Conservation (phyloP, 768 basidiomycete genomes). For the Auricularia sp. region DNA sequence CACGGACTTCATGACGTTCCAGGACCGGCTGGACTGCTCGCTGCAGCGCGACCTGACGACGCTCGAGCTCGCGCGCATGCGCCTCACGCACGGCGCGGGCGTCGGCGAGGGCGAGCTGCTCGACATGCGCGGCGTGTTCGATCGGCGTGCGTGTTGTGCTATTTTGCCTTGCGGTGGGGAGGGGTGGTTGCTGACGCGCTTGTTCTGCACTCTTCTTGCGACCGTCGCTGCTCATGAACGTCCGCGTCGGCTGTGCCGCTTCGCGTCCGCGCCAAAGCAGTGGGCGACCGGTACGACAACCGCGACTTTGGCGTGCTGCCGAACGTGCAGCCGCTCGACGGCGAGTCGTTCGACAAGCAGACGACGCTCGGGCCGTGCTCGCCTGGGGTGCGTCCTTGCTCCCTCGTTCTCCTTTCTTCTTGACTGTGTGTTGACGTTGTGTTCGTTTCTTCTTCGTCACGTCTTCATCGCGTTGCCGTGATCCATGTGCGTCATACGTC, state of each 20-base stretch:
- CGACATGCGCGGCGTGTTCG: constrained; percentile 74
- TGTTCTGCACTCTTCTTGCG: too few species aligned
- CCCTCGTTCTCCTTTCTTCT: too few species aligned
- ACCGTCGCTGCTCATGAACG: background rate
- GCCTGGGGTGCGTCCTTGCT: constrained; percentile 42
- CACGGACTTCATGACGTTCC: constrained; percentile 73
- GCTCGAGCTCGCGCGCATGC: constrained; percentile 79
- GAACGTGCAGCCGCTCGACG: constrained; percentile 58
- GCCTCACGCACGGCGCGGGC: constrained; percentile 61
- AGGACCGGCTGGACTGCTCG: constrained; percentile 73
- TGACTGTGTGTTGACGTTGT: too few species aligned
- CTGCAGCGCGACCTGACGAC: constrained; percentile 75
- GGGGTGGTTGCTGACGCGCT: background rate
- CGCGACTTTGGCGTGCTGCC: constrained; percentile 73
- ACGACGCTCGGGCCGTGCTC: constrained; percentile 53
- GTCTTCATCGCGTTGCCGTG: too few species aligned
- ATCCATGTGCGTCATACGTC: too few species aligned
- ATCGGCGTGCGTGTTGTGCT: constrained; percentile 39
- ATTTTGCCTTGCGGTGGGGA: too few species aligned
- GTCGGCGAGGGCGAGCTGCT: constrained; percentile 71
- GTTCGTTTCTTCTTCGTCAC: too few species aligned
- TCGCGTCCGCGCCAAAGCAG: constrained; percentile 23
- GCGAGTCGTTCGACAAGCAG: constrained; percentile 49
- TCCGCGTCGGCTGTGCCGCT: background rate
- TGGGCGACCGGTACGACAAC: constrained; percentile 60